A percentile compares a stretch with the other conserved stretches of the same genome.
Evolutionary conservation across 768 basidiomycete genomes (phyloP).

Genomic region (Nidula microcarpa): DNA sequence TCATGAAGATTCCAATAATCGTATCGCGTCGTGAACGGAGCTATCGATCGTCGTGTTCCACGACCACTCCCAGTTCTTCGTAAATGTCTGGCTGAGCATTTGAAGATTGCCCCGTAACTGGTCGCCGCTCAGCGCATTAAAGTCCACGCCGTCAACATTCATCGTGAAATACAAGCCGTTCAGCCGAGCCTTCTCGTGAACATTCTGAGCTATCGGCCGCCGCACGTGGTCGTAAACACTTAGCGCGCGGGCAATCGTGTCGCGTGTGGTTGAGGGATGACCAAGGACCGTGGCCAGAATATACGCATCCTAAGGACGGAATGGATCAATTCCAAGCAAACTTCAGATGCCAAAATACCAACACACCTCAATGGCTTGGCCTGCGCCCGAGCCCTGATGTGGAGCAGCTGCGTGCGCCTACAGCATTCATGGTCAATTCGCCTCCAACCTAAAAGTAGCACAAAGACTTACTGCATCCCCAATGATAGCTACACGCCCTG

Average conservation of each 20-base stretch:
- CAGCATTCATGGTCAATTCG: no score
- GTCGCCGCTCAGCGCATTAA: conserved; percentile 19
- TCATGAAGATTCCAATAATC: conserved; percentile 4
- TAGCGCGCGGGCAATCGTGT: conserved; percentile 37
- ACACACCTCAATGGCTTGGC: conserved; percentile 52
- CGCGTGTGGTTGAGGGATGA: conserved; percentile 34
- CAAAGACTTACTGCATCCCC: conserved; percentile 44
- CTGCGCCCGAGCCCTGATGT: conserved; percentile 57
- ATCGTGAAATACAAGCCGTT: conserved; percentile 42
- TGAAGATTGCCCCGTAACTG: conserved; percentile 27
- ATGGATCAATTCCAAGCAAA: conserved; percentile 22
- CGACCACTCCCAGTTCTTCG: conserved; percentile 59
- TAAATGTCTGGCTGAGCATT: conserved; percentile 36
- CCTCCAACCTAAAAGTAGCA: background rate
- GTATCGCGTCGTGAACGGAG: conserved; percentile 33
- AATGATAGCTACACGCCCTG: conserved; percentile 44
- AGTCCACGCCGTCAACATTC: conserved; percentile 23
- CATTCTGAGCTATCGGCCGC: conserved; percentile 38
- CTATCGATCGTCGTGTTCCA: conserved; percentile 48
- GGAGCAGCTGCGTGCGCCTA: conserved; percentile 52
- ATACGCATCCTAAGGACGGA: conserved; percentile 42
- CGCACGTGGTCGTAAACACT: conserved; percentile 48
- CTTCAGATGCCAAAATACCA: background rate
- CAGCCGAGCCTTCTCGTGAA: conserved; percentile 32
- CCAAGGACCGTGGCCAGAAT: conserved; percentile 41